Base-by-base conservation (phyloP, 1,284 basidiomycete species). In the Papiliotrema terrestris region DNA sequence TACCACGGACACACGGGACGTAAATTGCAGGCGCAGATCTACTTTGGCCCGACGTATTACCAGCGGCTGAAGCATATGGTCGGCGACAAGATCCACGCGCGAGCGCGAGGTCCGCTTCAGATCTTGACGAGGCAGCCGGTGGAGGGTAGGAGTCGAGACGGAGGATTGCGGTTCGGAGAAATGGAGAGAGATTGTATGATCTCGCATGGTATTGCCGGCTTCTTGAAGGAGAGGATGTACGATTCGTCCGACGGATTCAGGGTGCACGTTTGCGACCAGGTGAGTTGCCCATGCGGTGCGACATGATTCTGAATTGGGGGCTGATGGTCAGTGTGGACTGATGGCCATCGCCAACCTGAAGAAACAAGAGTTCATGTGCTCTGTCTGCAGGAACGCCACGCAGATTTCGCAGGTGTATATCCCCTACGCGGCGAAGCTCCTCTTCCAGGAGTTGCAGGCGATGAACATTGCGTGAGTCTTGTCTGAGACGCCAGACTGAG, bases 31-130 rank as follows among this genome's bases (percentile, higher is more conserved):
- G 95, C 96, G 19, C 96, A 99, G 74, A 87, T 98, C 15, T 99
- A 98, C 78, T 86, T 99, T 60, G 96, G 96, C 3, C 95, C 95
- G 13, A 99, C 96, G 1, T 99, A 99, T 78, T 99, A 99, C 78
- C 95, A 98, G 77, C 88, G 95, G 51, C 82, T 99, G 65, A 99
- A 99, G 81, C 95, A 99, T 79, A 99, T 99, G 95, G 95, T 99
- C 50, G 94, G 97, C 75, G 95, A 99, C 80, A 99, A 99, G 81
- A 99, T 98, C 60, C 95, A 99, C 79, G 95, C 94, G 25, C 86
- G 95, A 64, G 96, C 96, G 15, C 81, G 96, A 74, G 96, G 96
- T 17, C 96, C 96, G 4, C 90, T 98, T 9, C 96, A 98, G 78
- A 98, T 98, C 69, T 78, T 99, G 68, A 98, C 95, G 20, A 82